Evolutionary conservation across 1,284 basidiomycete species (phyloP).

Genomic region (Laetiporus sulphureus): DNA sequence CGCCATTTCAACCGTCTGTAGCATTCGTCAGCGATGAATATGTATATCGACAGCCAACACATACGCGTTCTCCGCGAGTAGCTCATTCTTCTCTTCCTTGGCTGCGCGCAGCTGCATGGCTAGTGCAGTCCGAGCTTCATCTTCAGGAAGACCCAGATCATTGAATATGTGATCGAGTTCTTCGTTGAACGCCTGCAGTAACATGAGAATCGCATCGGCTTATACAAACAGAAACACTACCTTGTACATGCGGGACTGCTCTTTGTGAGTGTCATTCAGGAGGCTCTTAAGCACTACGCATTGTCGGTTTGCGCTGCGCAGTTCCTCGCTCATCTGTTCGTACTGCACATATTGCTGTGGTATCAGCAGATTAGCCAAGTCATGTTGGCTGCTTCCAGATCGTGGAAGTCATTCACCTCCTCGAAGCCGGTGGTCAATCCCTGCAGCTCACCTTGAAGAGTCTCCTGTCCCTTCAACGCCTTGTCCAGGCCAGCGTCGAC

Average conservation of each 20-base stretch:
- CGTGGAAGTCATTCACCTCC: no score
- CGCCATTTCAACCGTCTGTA: conserved; percentile 62
- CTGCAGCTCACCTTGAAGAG: conserved; percentile 42
- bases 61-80: conserved; percentile 74
- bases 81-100: conserved; percentile 68
- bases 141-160: conserved; percentile 68
- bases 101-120: conserved; percentile 63
- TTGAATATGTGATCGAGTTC: conserved; percentile 87
- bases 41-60: conserved; percentile 22
- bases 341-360: conserved; percentile 50
- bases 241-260: conserved; percentile 89
- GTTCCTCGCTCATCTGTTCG: conserved; percentile 53
- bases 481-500: conserved; percentile 49
- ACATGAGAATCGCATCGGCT: no score
- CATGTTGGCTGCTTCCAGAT: no score
- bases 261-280: conserved; percentile 68
- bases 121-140: conserved; percentile 74
- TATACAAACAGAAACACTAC: conserved; percentile 41
- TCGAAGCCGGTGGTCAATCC: conserved; percentile 39
- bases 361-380: no score
- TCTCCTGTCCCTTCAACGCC: conserved; percentile 46
- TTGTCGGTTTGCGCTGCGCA: conserved; percentile 65
- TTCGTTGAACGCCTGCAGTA: conserved; percentile 88
- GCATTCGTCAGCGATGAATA: conserved; percentile 1
- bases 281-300: conserved; percentile 73